Evolutionary conservation across 352 stramenopile genomes (phyloP).

Genomic region (Globisporangium nunn): DNA sequence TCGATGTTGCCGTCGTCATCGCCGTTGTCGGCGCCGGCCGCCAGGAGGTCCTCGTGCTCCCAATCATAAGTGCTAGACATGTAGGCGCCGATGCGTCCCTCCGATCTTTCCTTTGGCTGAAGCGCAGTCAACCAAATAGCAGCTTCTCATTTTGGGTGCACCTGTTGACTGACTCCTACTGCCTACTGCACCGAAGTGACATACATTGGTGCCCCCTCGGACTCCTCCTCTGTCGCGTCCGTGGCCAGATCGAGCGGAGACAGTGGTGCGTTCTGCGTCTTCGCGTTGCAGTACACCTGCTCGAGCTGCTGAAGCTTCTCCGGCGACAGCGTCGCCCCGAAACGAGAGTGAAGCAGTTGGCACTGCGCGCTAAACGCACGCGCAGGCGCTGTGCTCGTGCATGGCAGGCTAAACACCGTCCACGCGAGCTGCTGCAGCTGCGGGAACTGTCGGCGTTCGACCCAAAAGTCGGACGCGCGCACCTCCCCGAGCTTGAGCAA

Average conservation of each 20-base stretch:
- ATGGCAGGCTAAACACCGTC: slow-evolving; percentile 48
- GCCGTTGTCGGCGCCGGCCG: no score
- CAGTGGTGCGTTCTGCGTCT: slow-evolving; percentile 4
- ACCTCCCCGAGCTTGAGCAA: slow-evolving; percentile 38
- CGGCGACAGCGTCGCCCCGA: slow-evolving; percentile 25
- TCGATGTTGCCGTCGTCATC: background rate
- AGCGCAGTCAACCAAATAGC: no score
- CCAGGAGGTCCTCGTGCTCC: no score
- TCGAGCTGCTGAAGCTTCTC: slow-evolving; percentile 51
- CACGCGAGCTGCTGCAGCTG: slow-evolving; percentile 52
- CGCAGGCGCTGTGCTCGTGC: slow-evolving; percentile 26
- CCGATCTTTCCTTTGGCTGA: no score
- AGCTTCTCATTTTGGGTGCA: no score
- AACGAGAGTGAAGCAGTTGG: slow-evolving; percentile 31
- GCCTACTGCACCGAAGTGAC: no score
- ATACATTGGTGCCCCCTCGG: background rate
- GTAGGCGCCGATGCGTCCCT: no score
- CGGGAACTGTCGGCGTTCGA: slow-evolving; percentile 45
- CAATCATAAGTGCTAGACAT: no score
- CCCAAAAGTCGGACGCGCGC: slow-evolving; percentile 50
- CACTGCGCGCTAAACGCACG: slow-evolving; percentile 30
- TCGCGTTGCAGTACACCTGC: slow-evolving; percentile 57
- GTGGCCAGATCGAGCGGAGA: background rate
- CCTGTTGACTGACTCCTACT: no score
- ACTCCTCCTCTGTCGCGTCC: background rate